A percentile compares a stretch with the other conserved stretches of the same genome.
Conservation (phyloP, 2,329 filamentous ascomycete genomes). For the Nannizziopsis arthrosporioides region DNA sequence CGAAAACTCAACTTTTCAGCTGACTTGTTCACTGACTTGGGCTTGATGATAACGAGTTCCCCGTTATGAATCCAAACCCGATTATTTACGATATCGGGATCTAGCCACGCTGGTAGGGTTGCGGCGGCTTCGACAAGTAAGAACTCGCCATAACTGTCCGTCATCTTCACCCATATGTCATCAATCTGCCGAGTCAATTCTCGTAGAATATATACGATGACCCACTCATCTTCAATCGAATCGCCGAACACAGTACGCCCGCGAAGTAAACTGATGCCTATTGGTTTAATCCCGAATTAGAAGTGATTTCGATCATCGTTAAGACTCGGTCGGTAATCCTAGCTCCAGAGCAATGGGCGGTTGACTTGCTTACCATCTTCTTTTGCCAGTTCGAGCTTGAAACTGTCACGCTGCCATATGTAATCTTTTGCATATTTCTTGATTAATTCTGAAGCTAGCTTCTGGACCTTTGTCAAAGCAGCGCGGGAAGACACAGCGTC, state of each 20-base stretch:
- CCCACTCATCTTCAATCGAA: constrained; percentile 93
- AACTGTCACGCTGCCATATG: constrained; percentile 85
- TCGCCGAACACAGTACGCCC: constrained; percentile 83
- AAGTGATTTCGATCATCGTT: background rate
- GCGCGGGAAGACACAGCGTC: constrained; percentile 38
- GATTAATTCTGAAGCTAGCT: constrained; percentile 52
- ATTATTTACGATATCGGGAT: constrained; percentile 76
- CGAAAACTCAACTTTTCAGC: constrained; percentile 45
- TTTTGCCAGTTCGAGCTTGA: constrained; percentile 54
- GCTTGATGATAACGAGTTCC: constrained; percentile 58
- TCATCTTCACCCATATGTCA: constrained; percentile 68
- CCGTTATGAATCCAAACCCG: constrained; percentile 76
- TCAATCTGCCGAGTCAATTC: constrained; percentile 64
- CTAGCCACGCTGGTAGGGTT: constrained; percentile 77
- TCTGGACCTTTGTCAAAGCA: constrained; percentile 60
- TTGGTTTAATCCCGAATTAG: background rate
- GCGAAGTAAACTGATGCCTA: constrained; percentile 49
- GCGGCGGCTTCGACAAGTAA: constrained; percentile 88
- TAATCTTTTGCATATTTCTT: constrained; percentile 64
- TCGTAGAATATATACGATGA: constrained; percentile 78
- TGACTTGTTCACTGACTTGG: constrained; percentile 28
- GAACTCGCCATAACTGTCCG: constrained; percentile 89
- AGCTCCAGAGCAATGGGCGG: constrained; percentile 7
- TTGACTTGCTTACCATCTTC: constrained; percentile 44
- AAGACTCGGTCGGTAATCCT: background rate